These are phyloP conservation scores for Barnettozyma californica DNA, from an alignment of 805 yeast species.

Conservation along the genomic window DNA sequence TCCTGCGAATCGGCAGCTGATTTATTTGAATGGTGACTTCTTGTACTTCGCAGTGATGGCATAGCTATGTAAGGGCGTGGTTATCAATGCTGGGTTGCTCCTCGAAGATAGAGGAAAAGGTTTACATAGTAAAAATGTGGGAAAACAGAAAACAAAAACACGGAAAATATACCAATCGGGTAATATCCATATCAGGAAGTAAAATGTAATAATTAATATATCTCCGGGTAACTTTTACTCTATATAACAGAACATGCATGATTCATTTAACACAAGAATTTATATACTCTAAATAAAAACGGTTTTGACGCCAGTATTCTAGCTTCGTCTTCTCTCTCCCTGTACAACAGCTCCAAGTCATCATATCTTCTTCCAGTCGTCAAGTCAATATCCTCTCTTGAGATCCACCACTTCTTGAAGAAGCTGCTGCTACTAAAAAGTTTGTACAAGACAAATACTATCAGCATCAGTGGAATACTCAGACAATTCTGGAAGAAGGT, in stretches of 20 bases:
- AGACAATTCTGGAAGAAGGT: constrained; percentile 37
- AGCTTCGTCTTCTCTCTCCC: constrained; percentile 51
- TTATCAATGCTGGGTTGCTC: neutral
- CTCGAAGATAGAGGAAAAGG: neutral
- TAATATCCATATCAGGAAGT: neutral
- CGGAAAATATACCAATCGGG: neutral
- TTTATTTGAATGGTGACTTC: constrained; percentile 12
- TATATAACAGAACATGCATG: neutral
- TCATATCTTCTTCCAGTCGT: constrained; percentile 63
- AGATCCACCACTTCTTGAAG: constrained; percentile 36
- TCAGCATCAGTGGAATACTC: constrained; percentile 33
- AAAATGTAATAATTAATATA: too few species aligned
- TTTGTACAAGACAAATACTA: constrained; percentile 27
- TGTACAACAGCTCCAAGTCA: constrained; percentile 50
- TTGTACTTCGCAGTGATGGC: constrained; percentile 23
- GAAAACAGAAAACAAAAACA: neutral
- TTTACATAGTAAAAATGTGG: neutral
- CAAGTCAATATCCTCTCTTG: constrained; percentile 47
- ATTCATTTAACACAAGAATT: constrained; percentile 49
- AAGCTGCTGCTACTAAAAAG: constrained; percentile 32
- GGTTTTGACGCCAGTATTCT: constrained; percentile 42
- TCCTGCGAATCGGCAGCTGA: constrained; percentile 3
- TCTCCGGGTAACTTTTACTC: neutral
- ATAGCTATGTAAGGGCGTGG: constrained; percentile 2
- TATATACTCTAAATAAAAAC: constrained; percentile 41